A percentile compares a stretch with the other conserved stretches of the same genome.
phyloP scores from a whole-genome alignment of 768 basidiomycete species.

The Clitopilus hobsonii region DNA sequence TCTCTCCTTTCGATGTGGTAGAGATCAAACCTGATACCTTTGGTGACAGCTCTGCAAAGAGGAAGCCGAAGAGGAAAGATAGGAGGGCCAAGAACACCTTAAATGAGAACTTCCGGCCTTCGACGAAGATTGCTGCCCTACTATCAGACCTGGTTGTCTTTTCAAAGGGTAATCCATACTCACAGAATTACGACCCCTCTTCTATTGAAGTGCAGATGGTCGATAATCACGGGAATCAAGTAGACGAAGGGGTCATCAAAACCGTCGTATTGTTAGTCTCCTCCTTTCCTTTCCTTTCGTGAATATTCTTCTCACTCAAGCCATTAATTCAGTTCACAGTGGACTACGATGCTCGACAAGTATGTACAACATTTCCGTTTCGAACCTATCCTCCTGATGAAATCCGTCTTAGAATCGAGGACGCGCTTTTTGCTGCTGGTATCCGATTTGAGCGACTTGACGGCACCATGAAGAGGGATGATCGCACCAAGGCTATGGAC shows the following conservation, averaged over 20 bases:
- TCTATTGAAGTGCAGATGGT: conserved; percentile 73
- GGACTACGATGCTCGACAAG: conserved; percentile 94
- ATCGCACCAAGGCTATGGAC: conserved; percentile 89
- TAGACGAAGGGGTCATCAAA: conserved; percentile 74
- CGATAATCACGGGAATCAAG: conserved; percentile 64
- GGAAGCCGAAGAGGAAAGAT: conserved; percentile 61
- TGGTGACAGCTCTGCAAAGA: conserved; percentile 46
- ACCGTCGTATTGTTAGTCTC: conserved; percentile 94
- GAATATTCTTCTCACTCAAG: conserved; percentile 8
- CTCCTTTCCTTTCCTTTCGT: conserved; percentile 7
- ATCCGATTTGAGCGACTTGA: conserved; percentile 92
- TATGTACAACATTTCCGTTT: no score
- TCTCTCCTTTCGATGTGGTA: conserved; percentile 71
- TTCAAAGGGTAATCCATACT: conserved; percentile 82
- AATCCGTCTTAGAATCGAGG: conserved; percentile 71
- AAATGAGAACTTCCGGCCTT: conserved; percentile 61
- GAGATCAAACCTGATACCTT: conserved; percentile 67
- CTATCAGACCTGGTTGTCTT: conserved; percentile 75
- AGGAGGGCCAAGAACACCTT: conserved; percentile 53
- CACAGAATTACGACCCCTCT: conserved; percentile 78
- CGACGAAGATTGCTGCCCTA: conserved; percentile 86
- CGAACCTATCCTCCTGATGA: no score
- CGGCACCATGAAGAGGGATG: conserved; percentile 97
- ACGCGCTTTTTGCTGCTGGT: conserved; percentile 74
- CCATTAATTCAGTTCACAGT: conserved; percentile 70